Percentiles rank a stretch among this genome's conserved stretches.
Evolutionary conservation across 495 filamentous ascomycete genomes (phyloP).

Genomic region (Oidiodendron maius): DNA sequence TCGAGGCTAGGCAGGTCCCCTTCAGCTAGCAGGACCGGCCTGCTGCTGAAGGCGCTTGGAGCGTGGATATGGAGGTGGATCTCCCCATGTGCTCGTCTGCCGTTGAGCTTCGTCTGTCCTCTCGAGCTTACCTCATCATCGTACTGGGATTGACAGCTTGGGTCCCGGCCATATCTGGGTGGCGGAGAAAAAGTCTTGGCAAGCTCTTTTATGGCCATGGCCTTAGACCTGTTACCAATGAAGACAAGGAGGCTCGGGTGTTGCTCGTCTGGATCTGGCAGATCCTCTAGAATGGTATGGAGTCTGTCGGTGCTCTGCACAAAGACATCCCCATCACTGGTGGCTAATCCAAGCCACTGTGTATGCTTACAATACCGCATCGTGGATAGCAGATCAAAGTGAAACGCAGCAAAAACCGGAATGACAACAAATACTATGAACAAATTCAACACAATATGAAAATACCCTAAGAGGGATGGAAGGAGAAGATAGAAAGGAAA

Average conservation of each 20-base stretch:
- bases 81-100: slow-evolving; percentile 10
- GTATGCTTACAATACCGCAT: slow-evolving; percentile 21
- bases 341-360: slow-evolving; percentile 19
- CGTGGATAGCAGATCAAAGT: too few species aligned
- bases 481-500: too few species aligned
- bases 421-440: too few species aligned
- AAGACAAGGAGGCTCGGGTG: slow-evolving; percentile 15
- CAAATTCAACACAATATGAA: too few species aligned
- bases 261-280: slow-evolving; percentile 15
- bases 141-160: too few species aligned
- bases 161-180: too few species aligned
- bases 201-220: slow-evolving; percentile 17
- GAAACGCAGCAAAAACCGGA: too few species aligned
- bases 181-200: slow-evolving; percentile 17
- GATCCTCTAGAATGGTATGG: slow-evolving; percentile 18
- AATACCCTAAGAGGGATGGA: too few species aligned
- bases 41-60: slow-evolving; percentile 16
- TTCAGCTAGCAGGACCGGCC: slow-evolving; percentile 19
- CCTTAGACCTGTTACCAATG: slow-evolving; percentile 21
- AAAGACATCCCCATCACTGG: slow-evolving; percentile 13
- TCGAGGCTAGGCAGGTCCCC: slow-evolving; percentile 12
- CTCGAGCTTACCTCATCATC: too few species aligned
- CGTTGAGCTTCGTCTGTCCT: slow-evolving; percentile 17
- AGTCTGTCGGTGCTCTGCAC: slow-evolving; percentile 20
- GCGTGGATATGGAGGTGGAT: slow-evolving; percentile 19